Base-by-base conservation (phyloP, 176 grass and related monocot species). In the Cenchrus purpureus region DNA sequence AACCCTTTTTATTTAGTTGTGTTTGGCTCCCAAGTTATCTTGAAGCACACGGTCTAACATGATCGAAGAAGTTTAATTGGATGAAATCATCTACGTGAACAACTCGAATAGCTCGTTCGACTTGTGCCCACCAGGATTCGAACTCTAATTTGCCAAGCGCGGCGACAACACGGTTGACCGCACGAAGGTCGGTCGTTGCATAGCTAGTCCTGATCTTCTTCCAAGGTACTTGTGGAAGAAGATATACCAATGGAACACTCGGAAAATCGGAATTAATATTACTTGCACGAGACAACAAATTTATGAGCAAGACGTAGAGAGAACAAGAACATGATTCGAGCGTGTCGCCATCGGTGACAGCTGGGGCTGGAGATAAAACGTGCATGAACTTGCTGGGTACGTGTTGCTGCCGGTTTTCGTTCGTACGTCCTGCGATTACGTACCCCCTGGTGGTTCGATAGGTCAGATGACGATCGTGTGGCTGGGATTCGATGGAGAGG, bases 361-460 rank as follows among this genome's bases (percentile, higher is more conserved):
- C 64, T 71, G 88, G 54, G 68, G 40, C 75, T 74, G 76, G 37
- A 82, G 65, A 73, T 28, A 71, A 90, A 82, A 65, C 88, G 65
- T 65, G 78, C n/a, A 8, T 34, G 63, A 77, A 77, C 43, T 60
- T 80, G 79, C 63, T 56, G 62, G 7, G 14, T 57, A 5, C 10
- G 17, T 28, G 69, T 45, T 2, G 71, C 31, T 44, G 9, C 45
- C 60, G 54, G n/a, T 74, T 68, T 37, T 72, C 48, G 37, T 37
- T 72, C 48, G 37, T 65, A 49, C 20, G 43, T 32, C 68, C 34
- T 13, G 62, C 49, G 25, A 9, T 42, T 79, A 40, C 44, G 37
- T 34, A 34, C 34, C 34, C 25, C 25, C 25, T 25, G 5, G 12
- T 78, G 4, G 61, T 5, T 59, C 10, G 45, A 42, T 0, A 76